These are phyloP conservation scores for Coemansia sp. DNA, from an alignment of 192 early-diverging fungal species.

Conservation along the genomic window DNA sequence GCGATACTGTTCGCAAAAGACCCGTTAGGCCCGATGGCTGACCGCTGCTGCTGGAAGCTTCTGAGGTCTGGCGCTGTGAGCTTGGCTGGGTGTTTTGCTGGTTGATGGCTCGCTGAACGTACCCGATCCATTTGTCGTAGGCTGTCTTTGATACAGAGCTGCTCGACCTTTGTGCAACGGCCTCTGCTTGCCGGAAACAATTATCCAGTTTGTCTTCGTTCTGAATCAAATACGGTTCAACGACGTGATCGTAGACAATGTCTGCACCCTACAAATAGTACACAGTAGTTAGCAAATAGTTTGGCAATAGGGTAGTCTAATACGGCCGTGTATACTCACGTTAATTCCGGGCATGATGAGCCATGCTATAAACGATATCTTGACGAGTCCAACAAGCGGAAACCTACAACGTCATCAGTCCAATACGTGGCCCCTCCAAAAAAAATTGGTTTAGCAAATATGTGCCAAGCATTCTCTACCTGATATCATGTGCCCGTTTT, in stretches of 20 bases:
- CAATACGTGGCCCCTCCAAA: background rate
- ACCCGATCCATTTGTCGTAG: slow-evolving; percentile 54
- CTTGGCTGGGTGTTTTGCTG: slow-evolving; percentile 13
- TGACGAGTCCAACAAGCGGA: slow-evolving; percentile 52
- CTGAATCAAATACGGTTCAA: slow-evolving; percentile 49
- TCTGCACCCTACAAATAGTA: slow-evolving; percentile 39
- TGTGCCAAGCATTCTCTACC: background rate
- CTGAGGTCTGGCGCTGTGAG: slow-evolving; percentile 5
- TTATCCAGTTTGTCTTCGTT: slow-evolving; percentile 46
- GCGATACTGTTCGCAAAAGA: slow-evolving; percentile 36
- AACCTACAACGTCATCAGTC: slow-evolving; percentile 41
- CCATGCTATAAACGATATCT: slow-evolving; percentile 53
- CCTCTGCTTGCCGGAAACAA: slow-evolving; percentile 46
- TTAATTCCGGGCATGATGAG: slow-evolving; percentile 56
- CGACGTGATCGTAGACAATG: slow-evolving; percentile 50
- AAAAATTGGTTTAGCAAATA: background rate
- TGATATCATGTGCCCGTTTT: background rate
- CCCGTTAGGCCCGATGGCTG: slow-evolving; percentile 22
- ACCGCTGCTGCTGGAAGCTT: background rate
- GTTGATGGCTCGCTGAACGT: slow-evolving; percentile 43
- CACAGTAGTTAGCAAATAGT: background rate
- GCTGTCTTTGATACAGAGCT: slow-evolving; percentile 42
- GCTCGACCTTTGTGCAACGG: slow-evolving; percentile 46
- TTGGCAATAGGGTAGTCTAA: background rate
- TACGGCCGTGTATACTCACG: slow-evolving; percentile 26